Base-by-base conservation (phyloP, 2,329 filamentous ascomycete genomes). In the Fusarium nelsonii region DNA sequence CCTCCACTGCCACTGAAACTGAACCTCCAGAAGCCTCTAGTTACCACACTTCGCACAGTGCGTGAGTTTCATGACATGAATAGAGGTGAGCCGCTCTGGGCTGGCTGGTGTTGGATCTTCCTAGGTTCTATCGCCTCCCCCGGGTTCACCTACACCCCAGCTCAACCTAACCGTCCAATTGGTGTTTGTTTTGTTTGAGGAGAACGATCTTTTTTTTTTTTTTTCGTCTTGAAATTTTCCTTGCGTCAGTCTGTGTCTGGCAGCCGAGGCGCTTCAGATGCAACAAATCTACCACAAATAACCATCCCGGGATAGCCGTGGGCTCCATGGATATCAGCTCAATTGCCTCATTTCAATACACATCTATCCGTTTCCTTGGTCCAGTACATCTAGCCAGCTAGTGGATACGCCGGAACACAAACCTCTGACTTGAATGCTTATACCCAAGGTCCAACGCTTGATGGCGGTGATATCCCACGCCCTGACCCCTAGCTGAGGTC, bases 81-180 rank as follows among this genome's bases (percentile, higher is more conserved):
- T 46, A 41, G 34, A 65, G 62, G 53, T 60, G 62, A 65, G 41
- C 53, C 58, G 67, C 57, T 57, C 67, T 70, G 67, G 62, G 58
- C 62, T 68, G 63, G 62, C 65, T 65, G 56, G 60, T 54, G 58
- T 65, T 70, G 53, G 61, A 69, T 72, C 65, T 65, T 39, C 54
- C 55, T 59, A 23, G 23, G 23, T 60, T 39, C 54, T 44, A 51
- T 74, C 58, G 63, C 68, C 57, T 58, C 43, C 68, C 56, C 66
- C 70, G 67, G 60, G 57, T 70, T 58, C 58, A 45, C 53, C 62
- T 30, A 39, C 46, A 49, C 67, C 67, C 67, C 63, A 63, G 40
- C 41, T 60, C 46, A 64, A 62, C 52, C 53, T 65, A 50, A 51
- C 67, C 46, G 59, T 70, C 67, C 67, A 73, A 72, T 65, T 69